Evolutionary conservation across 768 basidiomycete species (phyloP).

Genomic region (Porphyrellus cyaneotinctus): DNA sequence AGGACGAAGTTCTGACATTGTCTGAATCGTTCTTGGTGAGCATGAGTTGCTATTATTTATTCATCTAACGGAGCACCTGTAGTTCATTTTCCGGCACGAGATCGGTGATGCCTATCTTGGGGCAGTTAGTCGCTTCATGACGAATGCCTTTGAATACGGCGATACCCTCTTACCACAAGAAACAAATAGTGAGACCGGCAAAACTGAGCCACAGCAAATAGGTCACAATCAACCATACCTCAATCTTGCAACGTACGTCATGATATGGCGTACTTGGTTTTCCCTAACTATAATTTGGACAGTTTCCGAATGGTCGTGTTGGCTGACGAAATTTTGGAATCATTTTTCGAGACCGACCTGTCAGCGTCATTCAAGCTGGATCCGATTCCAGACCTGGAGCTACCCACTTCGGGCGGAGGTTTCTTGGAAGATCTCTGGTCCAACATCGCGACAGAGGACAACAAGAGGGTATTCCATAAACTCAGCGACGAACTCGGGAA

Average conservation of each 20-base stretch:
- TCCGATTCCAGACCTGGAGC: slow-evolving; percentile 61
- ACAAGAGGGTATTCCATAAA: slow-evolving; percentile 90
- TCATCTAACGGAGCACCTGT: slow-evolving; percentile 6
- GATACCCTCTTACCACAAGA: slow-evolving; percentile 74
- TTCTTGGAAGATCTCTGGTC: slow-evolving; percentile 85
- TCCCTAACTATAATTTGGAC: slow-evolving; percentile 9
- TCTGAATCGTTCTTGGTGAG: slow-evolving; percentile 88
- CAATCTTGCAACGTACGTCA: slow-evolving; percentile 75
- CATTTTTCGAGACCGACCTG: slow-evolving; percentile 93
- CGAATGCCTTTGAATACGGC: slow-evolving; percentile 97
- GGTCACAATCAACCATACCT: slow-evolving; percentile 87
- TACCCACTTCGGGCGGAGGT: slow-evolving; percentile 54
- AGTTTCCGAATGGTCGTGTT: slow-evolving; percentile 99
- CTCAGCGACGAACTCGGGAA: slow-evolving; percentile 93
- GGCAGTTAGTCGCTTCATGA: slow-evolving; percentile 94
- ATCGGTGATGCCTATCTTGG: slow-evolving; percentile 95
- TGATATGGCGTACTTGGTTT: not conserved
- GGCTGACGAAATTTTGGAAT: slow-evolving; percentile 93
- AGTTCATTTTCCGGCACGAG: slow-evolving; percentile 99
- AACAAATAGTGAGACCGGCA: slow-evolving; percentile 32
- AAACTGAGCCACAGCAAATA: slow-evolving; percentile 43
- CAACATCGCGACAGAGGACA: slow-evolving; percentile 84
- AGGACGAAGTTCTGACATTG: slow-evolving; percentile 92
- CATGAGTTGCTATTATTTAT: not conserved
- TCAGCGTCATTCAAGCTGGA: slow-evolving; percentile 83